Evolutionary conservation across 495 filamentous ascomycete species (phyloP), one percentile per base, ranked within the genome.

Genomic region (Aspergillus cristatus): DNA sequence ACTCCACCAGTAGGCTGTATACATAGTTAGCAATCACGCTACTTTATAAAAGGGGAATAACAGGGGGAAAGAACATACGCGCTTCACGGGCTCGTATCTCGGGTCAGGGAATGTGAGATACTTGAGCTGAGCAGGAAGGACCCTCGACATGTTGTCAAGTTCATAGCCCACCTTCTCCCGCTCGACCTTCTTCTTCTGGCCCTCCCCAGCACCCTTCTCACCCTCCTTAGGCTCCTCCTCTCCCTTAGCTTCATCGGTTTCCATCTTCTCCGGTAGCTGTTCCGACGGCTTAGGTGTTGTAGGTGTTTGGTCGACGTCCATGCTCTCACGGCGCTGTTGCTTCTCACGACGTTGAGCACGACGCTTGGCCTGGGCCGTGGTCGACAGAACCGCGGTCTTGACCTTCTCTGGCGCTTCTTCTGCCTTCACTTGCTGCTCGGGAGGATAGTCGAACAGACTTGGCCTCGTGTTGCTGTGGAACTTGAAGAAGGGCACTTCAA

Each of bases 91-190:
- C 71, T 84, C 82, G 58, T 95, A 97, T 39, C 93, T 78, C 14
- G 81, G 78, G 46, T 83, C 76, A 22, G 71, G 67, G 72, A 97
- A 94, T 54, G 75, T 93, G 54, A 97, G 88, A 56, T 86, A 96
- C 62, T 90, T 94, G 50, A 95, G 73, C 67, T 99, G 93, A 38
- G 77, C 81, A 1, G 90, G 93, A 14, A 99, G 73, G 20, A 97
- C 89, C 39, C 93, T 72, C 22, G 84, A 89, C 87, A 99, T 88
- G 68, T 99, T 99, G 53, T 94, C 86, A 38, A 97, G 67, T 44
- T 93, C 86, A 54, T 91, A 97, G 34, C 93, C 91, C 32, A 93
- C 77, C 72, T 93, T 95, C 63, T 98, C 91, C 65, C 91, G 94
- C 65, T 97, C 93, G 6, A 71, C 68, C 70, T 86, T 94, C 75